A percentile compares a stretch with the other conserved stretches of the same genome.
These are phyloP conservation scores for Lasiodiplodia sp. DNA, from an alignment of 2,329 filamentous ascomycete genomes.

Conservation along the genomic window DNA sequence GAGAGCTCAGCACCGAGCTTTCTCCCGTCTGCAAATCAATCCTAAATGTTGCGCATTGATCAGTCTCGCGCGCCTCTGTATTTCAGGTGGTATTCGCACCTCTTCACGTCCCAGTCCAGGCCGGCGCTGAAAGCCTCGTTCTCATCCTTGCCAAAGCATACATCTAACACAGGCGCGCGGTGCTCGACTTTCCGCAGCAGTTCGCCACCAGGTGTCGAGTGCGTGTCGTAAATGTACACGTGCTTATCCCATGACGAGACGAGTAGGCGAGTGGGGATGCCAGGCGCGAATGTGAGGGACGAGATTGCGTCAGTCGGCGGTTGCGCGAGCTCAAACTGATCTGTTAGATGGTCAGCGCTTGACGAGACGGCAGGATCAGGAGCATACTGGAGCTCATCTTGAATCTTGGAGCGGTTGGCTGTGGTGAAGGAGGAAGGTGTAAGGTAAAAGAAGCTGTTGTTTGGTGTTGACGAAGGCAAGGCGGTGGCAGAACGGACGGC, in stretches of 20 bases:
- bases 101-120: slow-evolving; percentile 85
- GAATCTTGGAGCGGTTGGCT: slow-evolving; percentile 27
- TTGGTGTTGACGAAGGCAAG: slow-evolving; percentile 18
- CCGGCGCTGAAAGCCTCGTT: slow-evolving; percentile 86
- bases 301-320: slow-evolving; percentile 89
- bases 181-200: slow-evolving; percentile 79
- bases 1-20: slow-evolving; percentile 78
- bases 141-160: slow-evolving; percentile 86
- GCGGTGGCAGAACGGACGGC: slow-evolving; percentile 26
- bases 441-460: slow-evolving; percentile 16
- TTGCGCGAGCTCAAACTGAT: slow-evolving; percentile 83
- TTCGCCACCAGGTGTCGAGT: slow-evolving; percentile 64
- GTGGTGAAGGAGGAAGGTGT: slow-evolving; percentile 13
- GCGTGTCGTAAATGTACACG: slow-evolving; percentile 86
- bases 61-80: background rate
- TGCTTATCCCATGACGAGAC: slow-evolving; percentile 95
- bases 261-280: slow-evolving; percentile 76
- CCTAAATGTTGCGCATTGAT: slow-evolving; percentile 44
- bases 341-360: slow-evolving; percentile 12
- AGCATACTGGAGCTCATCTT: slow-evolving; percentile 32
- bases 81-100: slow-evolving; percentile 54
- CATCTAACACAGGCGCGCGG: slow-evolving; percentile 84
- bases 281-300: slow-evolving; percentile 82
- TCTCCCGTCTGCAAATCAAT: slow-evolving; percentile 77
- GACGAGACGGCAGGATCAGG: background rate